Evolutionary conservation across 1,284 basidiomycete genomes (phyloP).

Genomic region (Austroboletus rostrupii): DNA sequence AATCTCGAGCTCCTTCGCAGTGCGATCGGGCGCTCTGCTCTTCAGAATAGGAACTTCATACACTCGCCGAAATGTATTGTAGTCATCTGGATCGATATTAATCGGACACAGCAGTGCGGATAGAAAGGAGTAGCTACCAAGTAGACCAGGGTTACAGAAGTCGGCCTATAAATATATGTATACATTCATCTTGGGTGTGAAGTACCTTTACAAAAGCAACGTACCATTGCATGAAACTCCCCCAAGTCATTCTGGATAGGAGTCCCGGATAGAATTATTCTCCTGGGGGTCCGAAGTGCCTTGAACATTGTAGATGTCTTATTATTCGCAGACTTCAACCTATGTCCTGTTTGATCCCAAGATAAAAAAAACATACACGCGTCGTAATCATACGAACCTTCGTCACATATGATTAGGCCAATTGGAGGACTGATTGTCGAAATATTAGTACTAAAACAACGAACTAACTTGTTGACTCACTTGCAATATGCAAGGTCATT

Average conservation of each 20-base stretch:
- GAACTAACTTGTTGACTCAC: slow-evolving; percentile 35
- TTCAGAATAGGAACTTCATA: slow-evolving; percentile 91
- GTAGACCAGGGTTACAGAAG: slow-evolving; percentile 89
- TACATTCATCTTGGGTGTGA: neutral
- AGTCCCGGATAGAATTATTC: slow-evolving; percentile 92
- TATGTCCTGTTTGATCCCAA: slow-evolving; percentile 60
- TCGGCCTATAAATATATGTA: slow-evolving; percentile 62
- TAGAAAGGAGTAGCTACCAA: slow-evolving; percentile 48
- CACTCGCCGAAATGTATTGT: slow-evolving; percentile 70
- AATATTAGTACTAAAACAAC: neutral
- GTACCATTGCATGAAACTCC: slow-evolving; percentile 94
- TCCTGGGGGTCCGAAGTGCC: slow-evolving; percentile 65
- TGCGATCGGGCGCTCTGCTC: slow-evolving; percentile 77
- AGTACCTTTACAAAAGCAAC: slow-evolving; percentile 14
- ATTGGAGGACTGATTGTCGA: slow-evolving; percentile 66
- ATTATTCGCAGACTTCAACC: slow-evolving; percentile 88
- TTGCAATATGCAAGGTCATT: slow-evolving; percentile 61
- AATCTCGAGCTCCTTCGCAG: slow-evolving; percentile 65
- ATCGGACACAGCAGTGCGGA: neutral
- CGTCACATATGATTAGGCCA: slow-evolving; percentile 93
- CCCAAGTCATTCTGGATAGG: slow-evolving; percentile 96
- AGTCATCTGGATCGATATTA: slow-evolving; percentile 49
- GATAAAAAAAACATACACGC: neutral
- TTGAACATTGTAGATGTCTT: slow-evolving; percentile 92
- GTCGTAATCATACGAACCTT: slow-evolving; percentile 51